Conservation (phyloP, 208 protist species). For the Trypanosoma avium region DNA sequence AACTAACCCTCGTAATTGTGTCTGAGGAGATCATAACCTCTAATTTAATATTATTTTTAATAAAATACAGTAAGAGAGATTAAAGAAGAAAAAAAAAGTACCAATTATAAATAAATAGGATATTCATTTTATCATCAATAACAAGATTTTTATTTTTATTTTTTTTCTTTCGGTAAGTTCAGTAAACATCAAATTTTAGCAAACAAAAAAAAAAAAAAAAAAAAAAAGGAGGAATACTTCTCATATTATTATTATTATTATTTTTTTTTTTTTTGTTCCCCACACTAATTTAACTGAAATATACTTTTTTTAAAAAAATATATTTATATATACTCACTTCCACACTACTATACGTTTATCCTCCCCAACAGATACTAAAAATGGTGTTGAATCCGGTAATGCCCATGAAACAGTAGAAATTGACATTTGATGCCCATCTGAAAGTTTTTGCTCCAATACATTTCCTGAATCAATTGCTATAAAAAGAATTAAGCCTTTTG, state of each 20-base stretch:
- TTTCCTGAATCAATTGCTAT: slow-evolving; percentile 10
- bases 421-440: slow-evolving; percentile 18
- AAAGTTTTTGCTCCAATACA: slow-evolving; percentile 3
- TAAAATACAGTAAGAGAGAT: too few relatives aligned
- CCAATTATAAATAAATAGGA: too few relatives aligned
- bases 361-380: slow-evolving; percentile 36
- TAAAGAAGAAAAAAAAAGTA: too few relatives aligned
- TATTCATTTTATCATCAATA: too few relatives aligned
- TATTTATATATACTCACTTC: slow-evolving; percentile 23
- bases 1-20: too few relatives aligned
- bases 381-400: slow-evolving; percentile 20
- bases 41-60: too few relatives aligned
- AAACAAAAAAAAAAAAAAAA: too few relatives aligned
- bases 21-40: too few relatives aligned
- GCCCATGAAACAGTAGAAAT: slow-evolving; percentile 48
- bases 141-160: too few relatives aligned
- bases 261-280: neutral
- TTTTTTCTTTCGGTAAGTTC: too few relatives aligned
- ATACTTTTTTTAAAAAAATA: neutral
- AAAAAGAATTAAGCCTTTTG: slow-evolving; percentile 24
- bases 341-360: slow-evolving; percentile 37
- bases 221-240: too few relatives aligned
- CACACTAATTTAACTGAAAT: neutral
- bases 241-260: neutral
- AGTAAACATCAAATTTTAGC: too few relatives aligned